Conservation (phyloP, 192 early-diverging fungal species). For the Umbelopsis isabellina region DNA sequence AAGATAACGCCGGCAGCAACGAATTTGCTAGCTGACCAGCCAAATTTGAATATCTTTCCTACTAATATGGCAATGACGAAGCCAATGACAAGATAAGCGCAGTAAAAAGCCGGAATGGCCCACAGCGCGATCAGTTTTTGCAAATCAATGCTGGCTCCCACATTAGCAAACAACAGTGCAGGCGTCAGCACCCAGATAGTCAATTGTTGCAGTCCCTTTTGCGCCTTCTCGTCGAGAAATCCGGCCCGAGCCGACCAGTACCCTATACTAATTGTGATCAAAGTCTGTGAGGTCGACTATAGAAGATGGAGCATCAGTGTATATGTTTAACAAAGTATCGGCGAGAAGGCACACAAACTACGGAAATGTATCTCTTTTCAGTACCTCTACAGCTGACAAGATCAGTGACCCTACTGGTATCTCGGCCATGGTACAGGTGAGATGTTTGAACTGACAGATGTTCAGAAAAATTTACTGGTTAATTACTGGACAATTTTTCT, state of each 20-base stretch:
- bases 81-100: background rate
- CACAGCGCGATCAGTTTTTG: slow-evolving; percentile 26
- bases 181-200: slow-evolving; percentile 31
- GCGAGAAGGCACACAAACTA: background rate
- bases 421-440: background rate
- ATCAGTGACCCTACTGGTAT: background rate
- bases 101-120: slow-evolving; percentile 24
- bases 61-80: slow-evolving; percentile 10
- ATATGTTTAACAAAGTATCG: too few relatives aligned
- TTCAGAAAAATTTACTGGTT: too few relatives aligned
- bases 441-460: background rate
- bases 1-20: slow-evolving; percentile 29
- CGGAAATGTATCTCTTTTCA: background rate
- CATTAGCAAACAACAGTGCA: slow-evolving; percentile 24
- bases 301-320: background rate
- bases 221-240: background rate
- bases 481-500: too few relatives aligned
- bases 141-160: slow-evolving; percentile 16
- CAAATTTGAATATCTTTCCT: slow-evolving; percentile 28
- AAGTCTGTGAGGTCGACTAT: slow-evolving; percentile 1
- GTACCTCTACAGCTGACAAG: slow-evolving; percentile 10
- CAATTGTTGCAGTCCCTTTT: slow-evolving; percentile 20
- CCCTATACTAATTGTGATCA: background rate
- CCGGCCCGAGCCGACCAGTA: background rate
- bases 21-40: slow-evolving; percentile 12